Evolutionary conservation across 1,139 yeast genomes (phyloP).

Genomic region (Candida sp.): DNA sequence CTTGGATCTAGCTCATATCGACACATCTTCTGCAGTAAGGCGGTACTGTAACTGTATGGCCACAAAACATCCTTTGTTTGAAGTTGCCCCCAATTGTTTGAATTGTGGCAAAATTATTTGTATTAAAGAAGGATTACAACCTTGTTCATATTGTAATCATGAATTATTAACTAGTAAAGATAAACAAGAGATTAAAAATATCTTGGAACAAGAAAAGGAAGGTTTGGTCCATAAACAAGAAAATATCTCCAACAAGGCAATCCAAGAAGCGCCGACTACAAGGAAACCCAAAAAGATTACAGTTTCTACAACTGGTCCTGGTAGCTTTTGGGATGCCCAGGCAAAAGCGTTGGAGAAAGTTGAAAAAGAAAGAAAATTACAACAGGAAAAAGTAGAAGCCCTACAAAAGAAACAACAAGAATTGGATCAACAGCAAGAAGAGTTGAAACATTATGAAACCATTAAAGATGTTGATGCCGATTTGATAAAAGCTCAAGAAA

Average conservation of each 20-base stretch:
- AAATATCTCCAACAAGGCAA: slow-evolving; percentile 8
- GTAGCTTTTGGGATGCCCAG: slow-evolving; percentile 65
- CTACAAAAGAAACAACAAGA: slow-evolving; percentile 29
- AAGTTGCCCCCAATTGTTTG: slow-evolving; percentile 88
- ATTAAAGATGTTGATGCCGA: slow-evolving; percentile 46
- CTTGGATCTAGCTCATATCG: slow-evolving; percentile 24
- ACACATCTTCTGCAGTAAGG: slow-evolving; percentile 10
- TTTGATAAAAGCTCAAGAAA: slow-evolving; percentile 61
- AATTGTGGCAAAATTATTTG: slow-evolving; percentile 95
- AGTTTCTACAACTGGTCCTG: slow-evolving; percentile 55
- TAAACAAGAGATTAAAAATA: slow-evolving; percentile 50
- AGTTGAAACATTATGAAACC: slow-evolving; percentile 28
- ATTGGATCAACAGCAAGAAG: slow-evolving; percentile 29
- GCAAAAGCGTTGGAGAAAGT: slow-evolving; percentile 58
- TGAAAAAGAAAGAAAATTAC: slow-evolving; percentile 29
- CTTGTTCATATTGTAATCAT: slow-evolving; percentile 80
- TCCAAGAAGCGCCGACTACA: slow-evolving; percentile 13
- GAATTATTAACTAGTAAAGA: slow-evolving; percentile 63
- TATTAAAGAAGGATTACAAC: slow-evolving; percentile 83
- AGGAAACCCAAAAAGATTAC: slow-evolving; percentile 36
- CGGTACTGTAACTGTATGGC: slow-evolving; percentile 77
- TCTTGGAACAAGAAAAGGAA: slow-evolving; percentile 47
- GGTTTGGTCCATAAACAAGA: slow-evolving; percentile 6
- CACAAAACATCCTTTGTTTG: slow-evolving; percentile 81
- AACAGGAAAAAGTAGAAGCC: slow-evolving; percentile 14